phyloP scores from a whole-genome alignment of 2,329 filamentous ascomycete species.

The Colletotrichum sojae region DNA sequence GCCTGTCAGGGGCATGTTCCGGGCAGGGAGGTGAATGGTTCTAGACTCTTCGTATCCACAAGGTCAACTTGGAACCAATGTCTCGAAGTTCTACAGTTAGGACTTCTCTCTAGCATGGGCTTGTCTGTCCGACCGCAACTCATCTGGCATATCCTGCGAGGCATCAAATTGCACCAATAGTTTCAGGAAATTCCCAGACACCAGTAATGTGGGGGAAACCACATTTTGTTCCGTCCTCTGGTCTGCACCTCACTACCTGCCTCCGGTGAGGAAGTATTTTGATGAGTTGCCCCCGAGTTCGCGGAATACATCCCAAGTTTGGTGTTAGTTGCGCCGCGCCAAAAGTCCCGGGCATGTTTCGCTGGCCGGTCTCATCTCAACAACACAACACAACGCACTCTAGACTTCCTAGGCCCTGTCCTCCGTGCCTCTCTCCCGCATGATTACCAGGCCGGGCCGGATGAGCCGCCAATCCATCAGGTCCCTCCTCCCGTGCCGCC shows the following conservation, averaged over 20 bases:
- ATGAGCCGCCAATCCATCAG: background rate
- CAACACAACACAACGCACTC: background rate
- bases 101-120: background rate
- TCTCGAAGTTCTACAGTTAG: no score
- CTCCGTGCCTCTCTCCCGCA: background rate
- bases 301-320: background rate
- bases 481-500: background rate
- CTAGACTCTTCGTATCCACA: no score
- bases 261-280: background rate
- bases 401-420: background rate
- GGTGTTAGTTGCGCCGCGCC: background rate
- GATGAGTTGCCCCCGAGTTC: background rate
- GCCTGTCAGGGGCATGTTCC: no score
- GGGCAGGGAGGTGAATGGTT: no score
- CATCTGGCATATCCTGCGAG: background rate
- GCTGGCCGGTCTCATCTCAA: background rate
- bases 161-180: slow-evolving; percentile 7
- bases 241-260: slow-evolving; percentile 4
- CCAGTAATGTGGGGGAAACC: background rate
- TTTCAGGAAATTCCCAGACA: background rate
- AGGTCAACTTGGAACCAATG: no score
- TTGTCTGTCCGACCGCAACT: background rate
- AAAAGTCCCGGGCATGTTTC: slow-evolving; percentile 4
- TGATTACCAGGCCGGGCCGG: background rate
- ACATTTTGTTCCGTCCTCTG: background rate